phyloP scores from a whole-genome alignment of 495 filamentous ascomycete species.

The Beverwykella pulmonaria region DNA sequence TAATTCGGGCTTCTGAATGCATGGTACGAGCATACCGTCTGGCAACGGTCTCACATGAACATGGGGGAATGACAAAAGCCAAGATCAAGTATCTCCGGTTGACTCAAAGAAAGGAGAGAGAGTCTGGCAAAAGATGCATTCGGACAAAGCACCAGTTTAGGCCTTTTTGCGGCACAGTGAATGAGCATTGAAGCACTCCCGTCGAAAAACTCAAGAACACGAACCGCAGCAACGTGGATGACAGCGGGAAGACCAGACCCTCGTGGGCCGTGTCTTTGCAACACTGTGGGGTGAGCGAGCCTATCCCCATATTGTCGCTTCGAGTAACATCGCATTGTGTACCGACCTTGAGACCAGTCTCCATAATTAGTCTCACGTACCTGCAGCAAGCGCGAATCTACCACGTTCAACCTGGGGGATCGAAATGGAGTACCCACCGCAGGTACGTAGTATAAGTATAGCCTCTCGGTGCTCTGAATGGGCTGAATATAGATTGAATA shows the following conservation, averaged over 20 bases:
- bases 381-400: constrained; percentile 3
- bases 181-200: too few species aligned
- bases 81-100: not conserved
- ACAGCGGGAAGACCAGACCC: not conserved
- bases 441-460: not conserved
- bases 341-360: not conserved
- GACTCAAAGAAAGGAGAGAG: not conserved
- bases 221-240: not conserved
- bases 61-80: not conserved
- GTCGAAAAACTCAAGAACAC: not conserved
- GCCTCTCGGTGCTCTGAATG: not conserved
- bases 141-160: too few species aligned
- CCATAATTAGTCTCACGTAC: constrained; percentile 11
- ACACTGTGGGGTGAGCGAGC: not conserved
- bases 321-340: not conserved
- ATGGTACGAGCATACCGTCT: not conserved
- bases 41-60: not conserved
- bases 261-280: not conserved
- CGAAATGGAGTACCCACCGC: not conserved
- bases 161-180: too few species aligned
- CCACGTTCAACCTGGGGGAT: not conserved
- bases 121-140: not conserved
- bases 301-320: too few species aligned
- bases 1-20: not conserved
- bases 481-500: not conserved